These are phyloP conservation scores for Lactarius quietus DNA, from an alignment of 768 basidiomycete species.

Conservation along the genomic window DNA sequence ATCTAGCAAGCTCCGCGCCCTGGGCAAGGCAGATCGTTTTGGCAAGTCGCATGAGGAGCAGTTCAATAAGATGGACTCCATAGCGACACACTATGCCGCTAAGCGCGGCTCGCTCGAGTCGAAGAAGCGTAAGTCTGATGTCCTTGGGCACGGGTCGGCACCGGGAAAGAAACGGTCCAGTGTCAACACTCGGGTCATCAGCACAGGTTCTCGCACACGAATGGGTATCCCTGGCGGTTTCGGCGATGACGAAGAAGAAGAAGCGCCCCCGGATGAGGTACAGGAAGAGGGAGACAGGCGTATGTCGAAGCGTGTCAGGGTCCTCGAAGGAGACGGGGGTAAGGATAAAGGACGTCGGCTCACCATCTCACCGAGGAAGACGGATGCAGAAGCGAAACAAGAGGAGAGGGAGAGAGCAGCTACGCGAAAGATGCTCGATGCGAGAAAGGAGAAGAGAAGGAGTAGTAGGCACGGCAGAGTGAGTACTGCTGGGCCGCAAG, in stretches of 20 bases:
- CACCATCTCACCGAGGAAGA: slow-evolving; percentile 33
- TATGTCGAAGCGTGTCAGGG: slow-evolving; percentile 44
- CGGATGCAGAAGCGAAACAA: slow-evolving; percentile 27
- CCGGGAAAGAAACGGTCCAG: slow-evolving; percentile 30
- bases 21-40: slow-evolving; percentile 37
- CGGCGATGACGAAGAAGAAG: slow-evolving; percentile 47
- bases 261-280: slow-evolving; percentile 32
- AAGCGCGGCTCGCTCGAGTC: slow-evolving; percentile 33
- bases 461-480: slow-evolving; percentile 46
- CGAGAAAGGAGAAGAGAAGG: slow-evolving; percentile 61
- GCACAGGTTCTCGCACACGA: slow-evolving; percentile 42
- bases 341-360: slow-evolving; percentile 36
- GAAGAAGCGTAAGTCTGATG: slow-evolving; percentile 51
- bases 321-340: slow-evolving; percentile 36
- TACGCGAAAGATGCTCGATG: slow-evolving; percentile 60
- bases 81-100: slow-evolving; percentile 51
- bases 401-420: slow-evolving; percentile 51
- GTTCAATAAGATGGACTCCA: slow-evolving; percentile 78
- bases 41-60: slow-evolving; percentile 59
- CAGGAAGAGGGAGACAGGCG: slow-evolving; percentile 39
- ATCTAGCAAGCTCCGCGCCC: slow-evolving; percentile 8
- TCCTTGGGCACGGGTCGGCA: slow-evolving; percentile 39
- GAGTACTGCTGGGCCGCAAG: slow-evolving; percentile 36
- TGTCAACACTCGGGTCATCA: slow-evolving; percentile 46
- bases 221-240: slow-evolving; percentile 54